Percentiles rank a stretch among this genome's conserved stretches.
phyloP scores from a whole-genome alignment of 257 asterid species.

The Nicotiana paniculata region DNA sequence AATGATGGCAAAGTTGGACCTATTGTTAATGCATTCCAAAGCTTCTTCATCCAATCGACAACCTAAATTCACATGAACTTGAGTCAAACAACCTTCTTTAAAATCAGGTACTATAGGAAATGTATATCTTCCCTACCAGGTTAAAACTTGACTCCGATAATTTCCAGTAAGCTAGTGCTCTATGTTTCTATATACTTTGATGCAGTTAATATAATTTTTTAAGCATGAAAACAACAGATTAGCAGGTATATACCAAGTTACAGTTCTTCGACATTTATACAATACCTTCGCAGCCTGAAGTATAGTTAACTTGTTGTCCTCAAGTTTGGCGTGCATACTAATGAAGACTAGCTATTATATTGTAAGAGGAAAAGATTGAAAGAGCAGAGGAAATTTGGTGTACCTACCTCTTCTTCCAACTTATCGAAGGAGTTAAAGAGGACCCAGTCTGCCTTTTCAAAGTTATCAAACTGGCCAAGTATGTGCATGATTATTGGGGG shows the following conservation, averaged over 20 bases:
- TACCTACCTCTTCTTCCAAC: conserved; percentile 51
- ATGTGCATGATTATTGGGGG: conserved; percentile 40
- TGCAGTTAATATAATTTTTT: neutral
- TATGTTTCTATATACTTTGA: neutral
- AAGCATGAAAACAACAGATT: neutral
- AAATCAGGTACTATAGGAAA: neutral
- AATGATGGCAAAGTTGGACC: conserved; percentile 52
- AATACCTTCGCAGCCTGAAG: neutral
- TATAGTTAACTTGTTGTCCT: neutral
- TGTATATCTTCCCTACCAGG: neutral
- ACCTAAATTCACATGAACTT: conserved; percentile 21
- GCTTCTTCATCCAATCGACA: conserved; percentile 41
- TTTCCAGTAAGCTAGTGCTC: neutral
- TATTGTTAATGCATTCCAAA: conserved; percentile 43
- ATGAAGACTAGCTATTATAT: neutral
- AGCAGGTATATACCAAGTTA: neutral
- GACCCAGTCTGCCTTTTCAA: conserved; percentile 50
- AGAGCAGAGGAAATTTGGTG: neutral
- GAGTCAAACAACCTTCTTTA: neutral
- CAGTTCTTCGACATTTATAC: neutral
- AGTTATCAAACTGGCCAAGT: conserved; percentile 35
- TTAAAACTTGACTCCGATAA: neutral
- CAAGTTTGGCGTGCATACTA: neutral
- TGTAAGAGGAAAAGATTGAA: neutral
- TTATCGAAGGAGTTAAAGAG: conserved; percentile 49